A percentile compares a stretch with the other conserved stretches of the same genome.
Conservation (phyloP, 257 asterid genomes). For the Solanum tacnaense region DNA sequence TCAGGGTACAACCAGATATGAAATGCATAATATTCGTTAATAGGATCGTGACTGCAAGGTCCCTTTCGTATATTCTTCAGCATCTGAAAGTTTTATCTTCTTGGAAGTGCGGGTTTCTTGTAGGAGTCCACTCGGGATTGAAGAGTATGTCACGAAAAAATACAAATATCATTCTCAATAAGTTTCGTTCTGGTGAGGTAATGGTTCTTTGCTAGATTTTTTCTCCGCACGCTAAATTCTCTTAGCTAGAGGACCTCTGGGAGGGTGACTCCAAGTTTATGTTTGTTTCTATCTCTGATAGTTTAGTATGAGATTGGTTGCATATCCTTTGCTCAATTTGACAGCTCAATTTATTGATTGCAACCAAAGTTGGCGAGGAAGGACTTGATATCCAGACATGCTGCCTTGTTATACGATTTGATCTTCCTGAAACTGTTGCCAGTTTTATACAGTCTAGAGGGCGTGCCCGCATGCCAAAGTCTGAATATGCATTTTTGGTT, state of each 20-base stretch:
- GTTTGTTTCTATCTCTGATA: background rate
- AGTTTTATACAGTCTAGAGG: constrained; percentile 98
- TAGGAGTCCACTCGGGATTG: constrained; percentile 78
- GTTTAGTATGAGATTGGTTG: background rate
- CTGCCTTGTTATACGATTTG: constrained; percentile 96
- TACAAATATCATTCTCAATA: constrained; percentile 58
- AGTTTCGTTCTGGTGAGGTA: constrained; percentile 95
- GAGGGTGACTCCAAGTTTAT: background rate
- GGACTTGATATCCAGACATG: constrained; percentile 99
- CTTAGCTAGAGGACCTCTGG: background rate
- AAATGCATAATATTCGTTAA: constrained; percentile 93
- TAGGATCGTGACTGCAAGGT: constrained; percentile 86
- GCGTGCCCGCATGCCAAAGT: constrained; percentile 94
- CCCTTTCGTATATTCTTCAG: constrained; percentile 55
- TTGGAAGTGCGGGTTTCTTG: constrained; percentile 85
- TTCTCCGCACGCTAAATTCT: background rate
- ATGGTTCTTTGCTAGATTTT: constrained; percentile 5
- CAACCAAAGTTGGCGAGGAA: constrained; percentile 98
- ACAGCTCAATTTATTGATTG: constrained; percentile 90
- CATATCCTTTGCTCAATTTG: constrained; percentile 7
- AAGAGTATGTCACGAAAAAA: constrained; percentile 53
- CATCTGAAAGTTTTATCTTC: constrained; percentile 54
- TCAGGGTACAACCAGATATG: constrained; percentile 78
- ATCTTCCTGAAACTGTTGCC: constrained; percentile 96
- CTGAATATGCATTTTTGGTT: constrained; percentile 88